Evolutionary conservation across 179 eudicot species (phyloP), one percentile per base, ranked within the genome.

Genomic region (Beta lomatogona): DNA sequence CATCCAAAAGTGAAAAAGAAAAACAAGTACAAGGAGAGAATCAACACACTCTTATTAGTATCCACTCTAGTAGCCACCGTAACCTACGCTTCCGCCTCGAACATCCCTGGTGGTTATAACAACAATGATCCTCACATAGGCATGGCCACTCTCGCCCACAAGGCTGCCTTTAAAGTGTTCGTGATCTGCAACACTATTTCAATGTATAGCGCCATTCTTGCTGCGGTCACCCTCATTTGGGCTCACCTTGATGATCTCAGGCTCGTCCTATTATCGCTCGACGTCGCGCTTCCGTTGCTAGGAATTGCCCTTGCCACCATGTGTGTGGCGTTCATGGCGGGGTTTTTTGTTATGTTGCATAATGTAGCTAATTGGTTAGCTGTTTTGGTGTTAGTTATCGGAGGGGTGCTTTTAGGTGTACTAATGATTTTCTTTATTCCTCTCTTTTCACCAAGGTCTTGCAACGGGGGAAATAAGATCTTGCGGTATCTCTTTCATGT

Each of bases 101-200:
- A 87, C n/a, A 71, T 86, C 73, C 90, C 90, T 0, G 90, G 90
- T 12, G 90, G 89, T 18, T 84, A 80, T 53, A 75, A 80, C 53
- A 75, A 83, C 76, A n/a, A 82, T 2, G 10, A 53, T 15, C 82
- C 86, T 2, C 1, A 70, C 21, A 11, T 31, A 71, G 89, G 88
- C 19, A 78, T 71, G 79, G 85, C 89, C 2, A 78, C 72, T 55
- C 44, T 87, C 14, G 81, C 76, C 25, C 69, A 78, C 19, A 69
- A 68, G 64, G 15, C 28, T 28, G 77, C 80, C 6, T 85, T 87
- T 77, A 71, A 87, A 65, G 79, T 77, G 4, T 87, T 82, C 52
- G 69, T 83, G 21, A 59, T 85, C 16, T 63, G 74, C 44, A 66
- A 86, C 77, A 82, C 84, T 9, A 78, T 86, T 11, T 87, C 87